phyloP scores from a whole-genome alignment of 768 basidiomycete genomes.

The Mrakia gelida region DNA sequence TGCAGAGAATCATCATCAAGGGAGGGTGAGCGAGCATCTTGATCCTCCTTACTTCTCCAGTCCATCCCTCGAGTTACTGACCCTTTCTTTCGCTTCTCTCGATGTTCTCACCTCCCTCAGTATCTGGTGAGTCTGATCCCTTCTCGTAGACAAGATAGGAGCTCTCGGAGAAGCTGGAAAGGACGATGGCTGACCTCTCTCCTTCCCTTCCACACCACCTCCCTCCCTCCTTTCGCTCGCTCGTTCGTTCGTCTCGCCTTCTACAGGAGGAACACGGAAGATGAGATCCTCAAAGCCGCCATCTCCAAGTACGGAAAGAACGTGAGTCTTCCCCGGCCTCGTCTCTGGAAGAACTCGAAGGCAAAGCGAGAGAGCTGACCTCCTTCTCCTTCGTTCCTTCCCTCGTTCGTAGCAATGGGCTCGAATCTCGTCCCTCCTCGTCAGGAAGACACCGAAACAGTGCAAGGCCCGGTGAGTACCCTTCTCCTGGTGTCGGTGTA shows the following conservation, averaged over 20 bases:
- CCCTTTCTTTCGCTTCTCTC: not conserved
- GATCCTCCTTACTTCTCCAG: not conserved
- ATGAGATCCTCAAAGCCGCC: slow-evolving; percentile 98
- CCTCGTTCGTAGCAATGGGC: slow-evolving; percentile 57
- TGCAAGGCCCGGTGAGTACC: slow-evolving; percentile 61
- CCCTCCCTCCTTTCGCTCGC: not conserved
- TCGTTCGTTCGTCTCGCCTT: not conserved
- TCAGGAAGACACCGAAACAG: slow-evolving; percentile 98
- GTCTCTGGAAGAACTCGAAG: not conserved
- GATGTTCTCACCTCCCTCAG: not conserved
- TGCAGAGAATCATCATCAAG: slow-evolving; percentile 34
- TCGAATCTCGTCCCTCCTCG: slow-evolving; percentile 93
- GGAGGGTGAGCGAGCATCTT: slow-evolving; percentile 27
- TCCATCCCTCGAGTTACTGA: not conserved
- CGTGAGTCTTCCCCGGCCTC: slow-evolving; percentile 35
- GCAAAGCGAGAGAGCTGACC: not conserved
- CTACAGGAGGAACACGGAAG: slow-evolving; percentile 45
- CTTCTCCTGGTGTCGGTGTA: not conserved
- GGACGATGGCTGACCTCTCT: not conserved
- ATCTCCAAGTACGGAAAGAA: slow-evolving; percentile 56
- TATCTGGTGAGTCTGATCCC: slow-evolving; percentile 18
- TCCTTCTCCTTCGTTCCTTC: slow-evolving; percentile 2
- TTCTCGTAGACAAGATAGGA: too few relatives aligned
- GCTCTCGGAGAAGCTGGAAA: not conserved
- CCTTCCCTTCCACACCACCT: not conserved